These are phyloP conservation scores for Dothidotthia symphoricarpi DNA, from an alignment of 2,329 filamentous ascomycete species.

Conservation along the genomic window DNA sequence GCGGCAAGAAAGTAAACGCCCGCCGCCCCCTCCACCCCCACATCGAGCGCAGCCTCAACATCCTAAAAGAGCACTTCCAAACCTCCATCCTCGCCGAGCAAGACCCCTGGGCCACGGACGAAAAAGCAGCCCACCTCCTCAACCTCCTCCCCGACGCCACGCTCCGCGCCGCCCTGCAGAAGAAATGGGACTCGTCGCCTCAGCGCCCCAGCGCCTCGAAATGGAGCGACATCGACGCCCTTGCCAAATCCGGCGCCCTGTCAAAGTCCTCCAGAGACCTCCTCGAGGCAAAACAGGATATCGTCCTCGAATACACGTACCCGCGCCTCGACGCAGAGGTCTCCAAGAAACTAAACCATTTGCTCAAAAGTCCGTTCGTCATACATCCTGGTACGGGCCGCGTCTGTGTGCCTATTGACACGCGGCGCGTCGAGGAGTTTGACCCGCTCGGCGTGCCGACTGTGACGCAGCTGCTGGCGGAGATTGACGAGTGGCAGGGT, in stretches of 20 bases:
- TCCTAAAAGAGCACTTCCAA: constrained; percentile 81
- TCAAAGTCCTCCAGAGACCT: constrained; percentile 72
- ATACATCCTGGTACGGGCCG: constrained; percentile 91
- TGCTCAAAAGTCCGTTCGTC: constrained; percentile 95
- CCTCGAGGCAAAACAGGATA: constrained; percentile 88
- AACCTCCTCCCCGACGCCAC: constrained; percentile 78
- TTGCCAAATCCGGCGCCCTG: constrained; percentile 74
- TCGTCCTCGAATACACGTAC: constrained; percentile 96
- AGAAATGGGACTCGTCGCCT: constrained; percentile 87
- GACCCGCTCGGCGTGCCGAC: constrained; percentile 88
- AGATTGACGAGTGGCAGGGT: constrained; percentile 79
- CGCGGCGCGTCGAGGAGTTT: constrained; percentile 70
- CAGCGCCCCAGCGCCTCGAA: constrained; percentile 74
- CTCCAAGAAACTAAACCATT: constrained; percentile 95
- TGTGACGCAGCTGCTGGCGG: constrained; percentile 72
- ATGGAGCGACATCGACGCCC: constrained; percentile 88
- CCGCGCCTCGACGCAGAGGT: constrained; percentile 95
- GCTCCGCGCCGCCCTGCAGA: constrained; percentile 74
- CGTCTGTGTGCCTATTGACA: constrained; percentile 93
- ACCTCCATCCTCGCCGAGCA: constrained; percentile 78
- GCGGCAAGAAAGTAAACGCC: constrained; percentile 82
- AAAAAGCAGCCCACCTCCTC: constrained; percentile 74
- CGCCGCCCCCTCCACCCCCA: constrained; percentile 88
- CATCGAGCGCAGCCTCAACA: constrained; percentile 77
- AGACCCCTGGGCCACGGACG: constrained; percentile 72